Percentiles rank a stretch among this genome's conserved stretches.
Conservation (phyloP, 2,329 filamentous ascomycete genomes). For the Periconia digitata region DNA sequence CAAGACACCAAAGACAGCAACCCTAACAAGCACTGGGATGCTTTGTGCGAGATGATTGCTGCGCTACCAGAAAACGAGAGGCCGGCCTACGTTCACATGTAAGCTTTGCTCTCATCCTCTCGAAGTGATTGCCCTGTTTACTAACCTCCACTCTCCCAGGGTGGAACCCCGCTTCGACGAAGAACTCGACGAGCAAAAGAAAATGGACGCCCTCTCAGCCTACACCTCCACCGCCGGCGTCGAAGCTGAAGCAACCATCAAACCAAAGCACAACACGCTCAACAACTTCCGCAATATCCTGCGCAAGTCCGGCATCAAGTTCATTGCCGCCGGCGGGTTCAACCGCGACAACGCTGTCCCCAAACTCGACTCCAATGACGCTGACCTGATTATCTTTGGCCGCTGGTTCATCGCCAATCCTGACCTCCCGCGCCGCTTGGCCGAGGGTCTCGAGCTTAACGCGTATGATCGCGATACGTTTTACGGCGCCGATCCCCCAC, state of each 20-base stretch:
- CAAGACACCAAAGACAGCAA: constrained; percentile 48
- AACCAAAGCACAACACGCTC: constrained; percentile 30
- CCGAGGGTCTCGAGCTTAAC: constrained; percentile 47
- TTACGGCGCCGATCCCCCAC: constrained; percentile 40
- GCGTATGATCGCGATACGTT: constrained; percentile 51
- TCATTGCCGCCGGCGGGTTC: constrained; percentile 60
- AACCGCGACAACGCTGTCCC: constrained; percentile 54
- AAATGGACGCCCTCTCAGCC: constrained; percentile 42
- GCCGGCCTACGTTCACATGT: constrained; percentile 41
- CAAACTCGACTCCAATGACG: constrained; percentile 47
- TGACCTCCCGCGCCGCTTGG: constrained; percentile 50
- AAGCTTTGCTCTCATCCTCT: constrained; percentile 9
- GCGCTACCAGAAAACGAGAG: constrained; percentile 29
- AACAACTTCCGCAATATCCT: constrained; percentile 51
- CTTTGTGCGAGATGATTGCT: constrained; percentile 47
- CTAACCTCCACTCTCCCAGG: constrained; percentile 14
- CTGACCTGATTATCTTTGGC: constrained; percentile 51
- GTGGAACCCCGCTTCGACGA: constrained; percentile 43
- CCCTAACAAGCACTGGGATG: constrained; percentile 49
- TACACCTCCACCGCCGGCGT: constrained; percentile 35
- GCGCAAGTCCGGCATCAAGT: constrained; percentile 50
- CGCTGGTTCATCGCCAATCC: constrained; percentile 54
- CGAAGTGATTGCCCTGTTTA: too few species aligned
- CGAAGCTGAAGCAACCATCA: constrained; percentile 36
- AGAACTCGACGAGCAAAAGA: constrained; percentile 39